Base-by-base conservation (phyloP, 2,329 filamentous ascomycete species). In the Aspergillus ochraceus region DNA sequence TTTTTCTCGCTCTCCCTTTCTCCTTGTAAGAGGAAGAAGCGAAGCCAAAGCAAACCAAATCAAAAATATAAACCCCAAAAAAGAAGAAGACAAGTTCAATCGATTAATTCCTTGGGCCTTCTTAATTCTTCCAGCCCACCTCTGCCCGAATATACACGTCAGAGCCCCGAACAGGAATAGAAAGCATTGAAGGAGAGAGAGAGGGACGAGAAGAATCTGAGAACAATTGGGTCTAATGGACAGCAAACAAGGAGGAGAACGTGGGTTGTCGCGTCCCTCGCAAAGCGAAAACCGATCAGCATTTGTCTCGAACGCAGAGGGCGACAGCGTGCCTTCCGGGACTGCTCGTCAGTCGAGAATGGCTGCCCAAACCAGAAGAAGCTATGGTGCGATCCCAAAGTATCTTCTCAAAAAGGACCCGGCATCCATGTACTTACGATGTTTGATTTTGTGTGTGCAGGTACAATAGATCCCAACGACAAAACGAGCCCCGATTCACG, bases 381-480 rank as follows among this genome's bases (percentile, higher is more conserved):
- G 58, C 52, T 75, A 75, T 57, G 73, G 73, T 75, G 57, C 52
- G 69, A 24, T 26, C 19, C 45, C 45, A 17, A 14, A 26, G 19
- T 20, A 11, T 49, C 22, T 22, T 55, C 6, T n/a, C 17, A 22
- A 24, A 11, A 14, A 19, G 52, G 24, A 22, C 22, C 4, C 3
- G 4, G 22, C n/a, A 19, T 47, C 26, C 26, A 29, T 8, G 26
- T 14, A 51, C 55, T 59, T 49, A 59, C 42, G 17, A 57, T n/a
- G 17, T 54, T 42, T 42, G 14, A 11, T 24, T 55, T 29, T 29
- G 26, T 29, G 24, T 29, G 14, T 60, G 54, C 61, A 74, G 74
- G 74, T 50, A 74, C 74, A 29, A 60, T 77, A 26, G 68, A 71
- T 57, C 57, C 69, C 17, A 54, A 66, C 24, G 70, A 70, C 20